A percentile compares a stretch with the other conserved stretches of the same genome.
Conservation (phyloP, 768 basidiomycete genomes). For the Termitomyces sp. region DNA sequence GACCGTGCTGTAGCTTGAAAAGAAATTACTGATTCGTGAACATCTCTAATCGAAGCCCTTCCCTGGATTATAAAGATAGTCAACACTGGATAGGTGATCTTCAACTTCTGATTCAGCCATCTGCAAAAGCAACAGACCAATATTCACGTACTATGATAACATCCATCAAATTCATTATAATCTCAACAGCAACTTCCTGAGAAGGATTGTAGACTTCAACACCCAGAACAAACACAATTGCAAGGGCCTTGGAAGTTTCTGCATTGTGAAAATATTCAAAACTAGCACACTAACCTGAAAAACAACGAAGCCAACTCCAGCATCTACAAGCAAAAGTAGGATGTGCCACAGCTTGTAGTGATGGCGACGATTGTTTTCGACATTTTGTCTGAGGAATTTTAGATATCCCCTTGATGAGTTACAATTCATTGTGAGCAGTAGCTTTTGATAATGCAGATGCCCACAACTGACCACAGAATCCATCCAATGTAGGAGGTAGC, state of each 20-base stretch:
- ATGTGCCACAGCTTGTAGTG: not conserved
- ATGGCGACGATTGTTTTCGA: not conserved
- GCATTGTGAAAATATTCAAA: not conserved
- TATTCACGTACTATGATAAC: no score
- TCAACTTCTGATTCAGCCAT: not conserved
- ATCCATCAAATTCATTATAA: no score
- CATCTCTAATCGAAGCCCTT: not conserved
- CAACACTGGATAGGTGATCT: not conserved
- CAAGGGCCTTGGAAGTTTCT: no score
- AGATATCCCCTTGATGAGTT: no score
- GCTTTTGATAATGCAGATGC: no score
- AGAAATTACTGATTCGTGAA: not conserved
- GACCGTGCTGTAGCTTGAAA: not conserved
- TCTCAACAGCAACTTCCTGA: not conserved
- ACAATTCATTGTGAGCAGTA: no score
- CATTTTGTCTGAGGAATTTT: no score
- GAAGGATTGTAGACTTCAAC: not conserved
- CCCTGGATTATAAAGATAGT: not conserved
- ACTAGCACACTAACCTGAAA: not conserved
- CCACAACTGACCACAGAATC: no score
- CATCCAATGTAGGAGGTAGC: no score
- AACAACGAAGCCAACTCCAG: not conserved
- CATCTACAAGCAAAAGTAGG: not conserved
- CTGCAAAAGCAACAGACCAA: not conserved
- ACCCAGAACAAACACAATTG: not conserved